A percentile compares a stretch with the other conserved stretches of the same genome.
phyloP scores from a whole-genome alignment of 352 stramenopile species.

The Pythium phragmiticola region DNA sequence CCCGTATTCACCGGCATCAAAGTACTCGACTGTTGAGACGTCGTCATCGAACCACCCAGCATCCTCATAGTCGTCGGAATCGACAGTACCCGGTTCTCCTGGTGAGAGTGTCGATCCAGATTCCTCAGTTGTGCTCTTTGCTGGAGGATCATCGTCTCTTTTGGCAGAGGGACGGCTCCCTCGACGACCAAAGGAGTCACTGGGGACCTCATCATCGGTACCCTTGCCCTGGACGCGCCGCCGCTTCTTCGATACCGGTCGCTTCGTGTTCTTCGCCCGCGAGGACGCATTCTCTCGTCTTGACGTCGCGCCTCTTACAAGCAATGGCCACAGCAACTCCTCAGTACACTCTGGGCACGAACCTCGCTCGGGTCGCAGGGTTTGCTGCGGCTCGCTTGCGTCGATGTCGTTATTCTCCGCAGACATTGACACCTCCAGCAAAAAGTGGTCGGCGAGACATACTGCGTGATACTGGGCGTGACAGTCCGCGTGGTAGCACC shows the following conservation, averaged over 20 bases:
- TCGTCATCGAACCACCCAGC: conserved; percentile 19
- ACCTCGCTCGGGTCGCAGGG: conserved; percentile 28
- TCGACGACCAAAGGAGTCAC: background rate
- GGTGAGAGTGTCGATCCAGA: background rate
- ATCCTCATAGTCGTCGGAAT: conserved; percentile 1
- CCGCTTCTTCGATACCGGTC: conserved; percentile 1
- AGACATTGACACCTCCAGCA: conserved; percentile 24
- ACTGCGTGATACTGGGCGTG: conserved; percentile 41
- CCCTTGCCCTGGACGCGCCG: background rate
- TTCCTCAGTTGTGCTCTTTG: background rate
- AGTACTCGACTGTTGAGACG: background rate
- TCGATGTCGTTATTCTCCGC: background rate
- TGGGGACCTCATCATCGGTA: background rate
- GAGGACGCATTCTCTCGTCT: background rate
- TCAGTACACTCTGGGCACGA: conserved; percentile 46
- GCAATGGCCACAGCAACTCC: conserved; percentile 40
- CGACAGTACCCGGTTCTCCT: background rate
- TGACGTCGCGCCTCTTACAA: conserved; percentile 24
- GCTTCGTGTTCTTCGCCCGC: background rate
- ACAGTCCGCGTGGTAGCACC: conserved; percentile 48
- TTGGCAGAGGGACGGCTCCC: background rate
- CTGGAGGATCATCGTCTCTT: background rate
- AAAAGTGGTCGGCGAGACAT: conserved; percentile 60
- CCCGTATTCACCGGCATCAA: background rate
- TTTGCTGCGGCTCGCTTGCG: background rate